Conservation (phyloP, 2,329 filamentous ascomycete genomes). For the Verticillium nonalfalfae region DNA sequence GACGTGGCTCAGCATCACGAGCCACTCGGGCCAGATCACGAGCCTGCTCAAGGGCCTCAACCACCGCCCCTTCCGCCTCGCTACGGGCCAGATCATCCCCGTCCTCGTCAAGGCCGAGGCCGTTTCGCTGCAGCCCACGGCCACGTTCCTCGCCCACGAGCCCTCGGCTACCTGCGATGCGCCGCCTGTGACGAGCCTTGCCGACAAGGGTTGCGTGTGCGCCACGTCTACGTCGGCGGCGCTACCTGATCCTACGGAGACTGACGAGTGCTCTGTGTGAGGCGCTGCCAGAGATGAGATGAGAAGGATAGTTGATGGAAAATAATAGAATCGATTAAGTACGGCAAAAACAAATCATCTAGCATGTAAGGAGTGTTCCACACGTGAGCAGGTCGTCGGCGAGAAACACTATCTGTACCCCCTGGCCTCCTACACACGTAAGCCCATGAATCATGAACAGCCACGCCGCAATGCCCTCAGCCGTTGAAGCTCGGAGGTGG, state of each 20-base stretch:
- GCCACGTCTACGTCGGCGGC: conserved; percentile 14
- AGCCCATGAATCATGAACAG: too few species aligned
- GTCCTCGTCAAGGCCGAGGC: conserved; percentile 57
- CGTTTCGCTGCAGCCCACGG: conserved; percentile 18
- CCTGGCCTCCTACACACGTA: too few species aligned
- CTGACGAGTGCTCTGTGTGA: neutral
- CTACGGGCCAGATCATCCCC: conserved; percentile 63
- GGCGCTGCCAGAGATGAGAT: too few species aligned
- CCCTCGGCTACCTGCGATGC: conserved; percentile 34
- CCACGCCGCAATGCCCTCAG: neutral
- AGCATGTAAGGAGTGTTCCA: too few species aligned
- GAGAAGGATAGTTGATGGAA: neutral
- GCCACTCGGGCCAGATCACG: conserved; percentile 51
- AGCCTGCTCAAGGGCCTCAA: conserved; percentile 47
- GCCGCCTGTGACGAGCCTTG: conserved; percentile 36
- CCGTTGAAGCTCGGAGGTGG: neutral
- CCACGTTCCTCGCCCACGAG: conserved; percentile 28
- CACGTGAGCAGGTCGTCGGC: too few species aligned
- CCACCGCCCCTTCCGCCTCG: conserved; percentile 54
- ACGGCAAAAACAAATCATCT: too few species aligned
- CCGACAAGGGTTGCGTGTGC: conserved; percentile 34
- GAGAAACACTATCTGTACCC: too few species aligned
- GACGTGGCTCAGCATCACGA: conserved; percentile 54
- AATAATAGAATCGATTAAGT: too few species aligned
- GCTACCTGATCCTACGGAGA: conserved; percentile 6